These are phyloP conservation scores for Cajanus cajan DNA, from an alignment of 306 rosid genomes.

Conservation along the genomic window DNA sequence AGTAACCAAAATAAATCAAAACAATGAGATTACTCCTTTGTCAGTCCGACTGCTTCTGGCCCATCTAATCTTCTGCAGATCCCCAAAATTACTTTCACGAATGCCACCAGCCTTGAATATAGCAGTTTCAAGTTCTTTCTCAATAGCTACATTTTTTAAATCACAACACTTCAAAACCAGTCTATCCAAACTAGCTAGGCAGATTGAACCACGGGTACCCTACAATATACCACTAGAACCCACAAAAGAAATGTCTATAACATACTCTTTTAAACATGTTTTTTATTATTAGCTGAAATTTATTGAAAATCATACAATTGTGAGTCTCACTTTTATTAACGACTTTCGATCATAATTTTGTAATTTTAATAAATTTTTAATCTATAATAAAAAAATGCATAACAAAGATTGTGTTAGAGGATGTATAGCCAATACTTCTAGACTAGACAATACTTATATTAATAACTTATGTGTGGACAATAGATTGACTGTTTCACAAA, in stretches of 20 bases:
- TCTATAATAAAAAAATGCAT: no score
- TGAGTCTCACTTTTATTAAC: background rate
- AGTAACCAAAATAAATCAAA: background rate
- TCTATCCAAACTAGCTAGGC: conserved; percentile 30
- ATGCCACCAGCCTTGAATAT: conserved; percentile 88
- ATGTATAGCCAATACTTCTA: no score
- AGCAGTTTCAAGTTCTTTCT: conserved; percentile 85
- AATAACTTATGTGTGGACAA: background rate
- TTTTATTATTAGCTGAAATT: background rate
- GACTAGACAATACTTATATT: background rate
- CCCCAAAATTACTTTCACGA: conserved; percentile 68
- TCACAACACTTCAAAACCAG: conserved; percentile 37
- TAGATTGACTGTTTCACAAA: background rate
- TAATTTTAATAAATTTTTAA: no score
- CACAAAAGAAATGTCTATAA: background rate
- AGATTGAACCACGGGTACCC: conserved; percentile 26
- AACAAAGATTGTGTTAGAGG: no score
- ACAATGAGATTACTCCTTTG: conserved; percentile 73
- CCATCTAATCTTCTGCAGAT: conserved; percentile 78
- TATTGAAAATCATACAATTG: background rate
- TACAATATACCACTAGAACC: background rate
- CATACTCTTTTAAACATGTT: background rate
- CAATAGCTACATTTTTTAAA: conserved; percentile 70
- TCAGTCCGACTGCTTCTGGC: conserved; percentile 95
- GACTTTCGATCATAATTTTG: background rate